Percentiles rank a stretch among this genome's conserved stretches.
Conservation (phyloP, 305 asterid genomes). For the Ajuga reptans region DNA sequence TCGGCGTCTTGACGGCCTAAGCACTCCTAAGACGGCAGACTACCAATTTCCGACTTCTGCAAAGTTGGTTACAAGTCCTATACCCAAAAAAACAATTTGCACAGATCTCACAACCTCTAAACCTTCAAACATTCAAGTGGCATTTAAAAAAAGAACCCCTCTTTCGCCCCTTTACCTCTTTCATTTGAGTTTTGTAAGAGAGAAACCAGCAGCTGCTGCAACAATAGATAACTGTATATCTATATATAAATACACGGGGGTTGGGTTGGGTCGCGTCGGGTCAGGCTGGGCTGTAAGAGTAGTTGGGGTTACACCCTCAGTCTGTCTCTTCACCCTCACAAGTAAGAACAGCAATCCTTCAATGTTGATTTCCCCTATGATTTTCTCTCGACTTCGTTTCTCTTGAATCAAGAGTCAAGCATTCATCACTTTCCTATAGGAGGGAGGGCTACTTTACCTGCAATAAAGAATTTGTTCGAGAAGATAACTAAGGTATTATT, state of each 20-base stretch:
- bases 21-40: too few species aligned
- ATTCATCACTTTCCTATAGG: too few species aligned
- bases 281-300: too few species aligned
- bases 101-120: not conserved
- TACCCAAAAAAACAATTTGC: not conserved
- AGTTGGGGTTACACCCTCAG: not conserved
- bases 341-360: not conserved
- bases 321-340: not conserved
- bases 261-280: not conserved
- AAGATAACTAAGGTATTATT: not conserved
- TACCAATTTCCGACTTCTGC: too few species aligned
- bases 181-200: not conserved
- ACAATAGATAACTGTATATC: not conserved
- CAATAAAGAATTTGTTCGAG: not conserved
- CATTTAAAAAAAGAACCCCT: not conserved
- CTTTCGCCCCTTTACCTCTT: not conserved
- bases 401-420: constrained; percentile 1
- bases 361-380: not conserved
- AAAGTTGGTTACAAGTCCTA: too few species aligned
- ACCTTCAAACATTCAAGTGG: not conserved
- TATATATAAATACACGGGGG: not conserved
- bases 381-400: not conserved
- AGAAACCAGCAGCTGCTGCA: not conserved
- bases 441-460: constrained; percentile 14
- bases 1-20: too few species aligned